These are phyloP conservation scores for Cardamine resedifolia DNA, from an alignment of 345 rosid genomes.

Conservation along the genomic window DNA sequence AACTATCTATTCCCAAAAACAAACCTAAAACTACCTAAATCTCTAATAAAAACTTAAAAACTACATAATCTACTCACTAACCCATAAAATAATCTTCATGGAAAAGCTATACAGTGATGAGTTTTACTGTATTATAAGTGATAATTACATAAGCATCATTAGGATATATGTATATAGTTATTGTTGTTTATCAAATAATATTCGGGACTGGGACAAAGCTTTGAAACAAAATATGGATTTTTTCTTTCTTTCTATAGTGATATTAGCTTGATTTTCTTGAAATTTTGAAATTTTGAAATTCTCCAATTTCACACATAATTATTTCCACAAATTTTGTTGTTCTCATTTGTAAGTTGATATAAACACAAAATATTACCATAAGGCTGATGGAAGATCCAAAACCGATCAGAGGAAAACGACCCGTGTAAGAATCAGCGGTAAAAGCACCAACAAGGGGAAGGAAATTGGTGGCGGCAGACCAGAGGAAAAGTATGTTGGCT, in stretches of 20 bases:
- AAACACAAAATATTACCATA: slow-evolving; percentile 37
- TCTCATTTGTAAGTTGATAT: neutral
- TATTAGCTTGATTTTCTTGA: too few relatives aligned
- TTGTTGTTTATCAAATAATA: neutral
- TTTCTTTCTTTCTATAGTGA: too few relatives aligned
- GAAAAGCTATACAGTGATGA: neutral
- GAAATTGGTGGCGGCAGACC: slow-evolving; percentile 60
- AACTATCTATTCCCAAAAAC: too few relatives aligned
- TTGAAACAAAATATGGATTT: neutral
- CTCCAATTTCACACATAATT: neutral
- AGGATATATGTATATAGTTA: neutral
- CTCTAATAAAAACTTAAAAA: too few relatives aligned
- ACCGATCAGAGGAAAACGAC: slow-evolving; percentile 55
- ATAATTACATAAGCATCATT: neutral
- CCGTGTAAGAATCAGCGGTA: slow-evolving; percentile 64
- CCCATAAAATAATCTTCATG: neutral
- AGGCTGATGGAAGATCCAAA: slow-evolving; percentile 50
- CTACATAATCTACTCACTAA: too few relatives aligned
- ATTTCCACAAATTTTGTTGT: neutral
- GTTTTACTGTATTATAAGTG: neutral
- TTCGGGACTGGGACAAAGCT: neutral
- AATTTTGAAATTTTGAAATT: neutral
- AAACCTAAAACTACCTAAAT: too few relatives aligned
- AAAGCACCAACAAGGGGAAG: slow-evolving; percentile 62
- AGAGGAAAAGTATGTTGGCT: slow-evolving; percentile 49